Conservation (phyloP, 345 rosid species). For the Anastatica hierochuntica region DNA sequence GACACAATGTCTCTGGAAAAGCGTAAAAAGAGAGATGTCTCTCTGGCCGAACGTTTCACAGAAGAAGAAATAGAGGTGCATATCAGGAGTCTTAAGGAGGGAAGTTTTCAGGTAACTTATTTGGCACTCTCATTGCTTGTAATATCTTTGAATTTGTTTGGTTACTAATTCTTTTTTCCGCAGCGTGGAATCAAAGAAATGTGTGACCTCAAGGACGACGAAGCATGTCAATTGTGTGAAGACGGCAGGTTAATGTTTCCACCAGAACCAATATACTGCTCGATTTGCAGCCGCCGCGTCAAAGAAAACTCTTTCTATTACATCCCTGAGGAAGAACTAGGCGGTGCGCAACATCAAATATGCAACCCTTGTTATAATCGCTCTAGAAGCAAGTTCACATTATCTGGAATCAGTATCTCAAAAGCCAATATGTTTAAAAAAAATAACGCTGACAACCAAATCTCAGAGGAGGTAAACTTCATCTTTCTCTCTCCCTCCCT, state of each 20-base stretch:
- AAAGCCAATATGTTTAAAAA: slow-evolving; percentile 28
- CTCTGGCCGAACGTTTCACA: slow-evolving; percentile 36
- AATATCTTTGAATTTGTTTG: not conserved
- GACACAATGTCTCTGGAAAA: not conserved
- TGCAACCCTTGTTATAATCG: slow-evolving; percentile 33
- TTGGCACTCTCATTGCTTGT: not conserved
- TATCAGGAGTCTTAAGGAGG: slow-evolving; percentile 32
- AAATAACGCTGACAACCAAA: slow-evolving; percentile 29
- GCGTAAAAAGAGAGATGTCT: slow-evolving; percentile 25
- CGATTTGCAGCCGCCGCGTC: slow-evolving; percentile 29
- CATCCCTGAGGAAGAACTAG: slow-evolving; percentile 24
- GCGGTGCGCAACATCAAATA: slow-evolving; percentile 22
- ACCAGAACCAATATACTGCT: slow-evolving; percentile 41
- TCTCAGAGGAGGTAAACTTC: slow-evolving; percentile 34
- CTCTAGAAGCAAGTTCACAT: slow-evolving; percentile 7
- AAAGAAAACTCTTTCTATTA: slow-evolving; percentile 27
- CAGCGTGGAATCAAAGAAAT: slow-evolving; percentile 11
- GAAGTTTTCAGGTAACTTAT: slow-evolving; percentile 23
- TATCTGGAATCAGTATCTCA: slow-evolving; percentile 25
- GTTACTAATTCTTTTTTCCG: not conserved
- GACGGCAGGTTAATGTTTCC: slow-evolving; percentile 25
- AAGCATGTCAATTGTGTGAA: slow-evolving; percentile 42
- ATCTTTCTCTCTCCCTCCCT: not conserved
- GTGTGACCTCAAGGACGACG: slow-evolving; percentile 20
- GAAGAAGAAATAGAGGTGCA: slow-evolving; percentile 38